These are phyloP conservation scores for Teratosphaeria epicoccoides DNA, from an alignment of 2,329 filamentous ascomycete species.

Conservation along the genomic window DNA sequence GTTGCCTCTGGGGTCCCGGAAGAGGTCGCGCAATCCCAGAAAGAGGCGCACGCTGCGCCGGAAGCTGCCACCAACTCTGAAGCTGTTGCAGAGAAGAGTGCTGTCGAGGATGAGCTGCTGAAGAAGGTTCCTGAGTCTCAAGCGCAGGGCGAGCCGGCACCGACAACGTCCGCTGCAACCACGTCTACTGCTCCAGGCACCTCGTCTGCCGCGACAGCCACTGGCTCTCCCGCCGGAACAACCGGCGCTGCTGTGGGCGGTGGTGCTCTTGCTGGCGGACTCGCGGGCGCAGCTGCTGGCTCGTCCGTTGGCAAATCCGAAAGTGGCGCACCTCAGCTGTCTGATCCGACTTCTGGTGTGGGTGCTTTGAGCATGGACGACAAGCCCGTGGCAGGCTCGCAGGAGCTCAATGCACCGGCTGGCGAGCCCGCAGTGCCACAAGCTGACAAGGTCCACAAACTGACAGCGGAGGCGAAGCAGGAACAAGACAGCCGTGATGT, in stretches of 20 bases:
- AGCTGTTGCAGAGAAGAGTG: conserved; percentile 65
- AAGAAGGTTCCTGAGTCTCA: conserved; percentile 41
- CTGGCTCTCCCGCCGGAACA: neutral
- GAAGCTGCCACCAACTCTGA: conserved; percentile 61
- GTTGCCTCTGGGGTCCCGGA: conserved; percentile 16
- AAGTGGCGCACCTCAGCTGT: conserved; percentile 21
- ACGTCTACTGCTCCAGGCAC: conserved; percentile 23
- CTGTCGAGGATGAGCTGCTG: conserved; percentile 63
- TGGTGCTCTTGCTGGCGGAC: neutral
- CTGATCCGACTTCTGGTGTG: conserved; percentile 16
- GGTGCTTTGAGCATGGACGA: conserved; percentile 19
- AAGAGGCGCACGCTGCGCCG: conserved; percentile 38
- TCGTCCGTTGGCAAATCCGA: conserved; percentile 4
- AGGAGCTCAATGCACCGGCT: conserved; percentile 29
- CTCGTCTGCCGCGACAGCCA: conserved; percentile 7
- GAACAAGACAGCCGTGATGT: conserved; percentile 30
- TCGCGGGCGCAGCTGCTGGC: conserved; percentile 5
- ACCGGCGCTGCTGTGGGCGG: neutral
- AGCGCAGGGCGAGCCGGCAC: conserved; percentile 26
- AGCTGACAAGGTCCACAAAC: conserved; percentile 8
- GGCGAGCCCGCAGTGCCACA: conserved; percentile 12
- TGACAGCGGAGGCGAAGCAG: conserved; percentile 7
- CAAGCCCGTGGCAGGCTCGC: conserved; percentile 10
- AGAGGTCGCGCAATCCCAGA: conserved; percentile 20
- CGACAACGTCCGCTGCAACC: conserved; percentile 26